Evolutionary conservation across 805 yeast genomes (phyloP), one percentile per base, ranked within the genome.

Genomic region (Schizosaccharomyces octosporus): DNA sequence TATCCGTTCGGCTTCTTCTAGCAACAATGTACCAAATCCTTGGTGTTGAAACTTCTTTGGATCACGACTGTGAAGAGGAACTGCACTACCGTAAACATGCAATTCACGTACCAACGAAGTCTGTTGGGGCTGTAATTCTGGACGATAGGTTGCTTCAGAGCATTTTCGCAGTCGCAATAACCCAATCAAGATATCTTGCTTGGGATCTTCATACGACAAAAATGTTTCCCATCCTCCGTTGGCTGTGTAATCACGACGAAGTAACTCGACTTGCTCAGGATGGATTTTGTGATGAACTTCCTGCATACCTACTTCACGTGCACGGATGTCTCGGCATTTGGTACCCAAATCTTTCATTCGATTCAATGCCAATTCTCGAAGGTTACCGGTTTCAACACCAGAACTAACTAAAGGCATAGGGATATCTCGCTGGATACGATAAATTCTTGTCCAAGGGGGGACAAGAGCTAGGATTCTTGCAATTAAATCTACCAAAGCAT

Each of bases 201-300:
- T 85, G 58, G 97, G 97, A 72, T 93, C 98, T 72, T 93, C 98
- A 71, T 93, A 93, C 17, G 94, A 82, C 64, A 93, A 74, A 71
- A 93, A 93, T 0, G 98, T 93, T 74, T 93, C 97, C 97, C 97
- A 93, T 24, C 97, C 97, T 29, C 95, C 97, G 69, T 93, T 93
- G 55, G 98, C 98, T 66, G 85, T 84, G 73, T 93, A 93, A 70
- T 93, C 98, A 70, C 98, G 81, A 71, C 98, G 80, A 62, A 93
- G 85, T 62, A 93, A 75, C 72, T 93, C 98, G 19, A 93, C 95
- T 72, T 93, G 97, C 69, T 93, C 97, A 0, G 98, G 98, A 58
- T 85, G 85, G 29, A 93, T 94, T 70, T 88, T 88, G 71, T 89
- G 95, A 71, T 93, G 98, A 2, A 93, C 97, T 69, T 93, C 98